Conservation (phyloP, 345 rosid species). For the Euphorbia peplus region DNA sequence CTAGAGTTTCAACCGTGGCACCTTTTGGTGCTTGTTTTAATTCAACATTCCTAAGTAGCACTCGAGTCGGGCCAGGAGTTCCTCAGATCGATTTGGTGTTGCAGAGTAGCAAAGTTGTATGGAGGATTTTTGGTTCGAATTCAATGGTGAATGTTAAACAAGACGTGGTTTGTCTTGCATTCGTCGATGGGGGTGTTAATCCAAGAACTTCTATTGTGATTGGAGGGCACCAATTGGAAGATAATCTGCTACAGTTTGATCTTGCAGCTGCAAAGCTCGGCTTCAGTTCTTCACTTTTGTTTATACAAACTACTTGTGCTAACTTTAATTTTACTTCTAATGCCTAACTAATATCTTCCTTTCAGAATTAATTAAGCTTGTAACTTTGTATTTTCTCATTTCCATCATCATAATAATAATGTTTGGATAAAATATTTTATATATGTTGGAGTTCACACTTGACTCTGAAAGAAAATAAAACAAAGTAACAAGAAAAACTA, state of each 20-base stretch:
- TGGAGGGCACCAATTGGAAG: constrained; percentile 27
- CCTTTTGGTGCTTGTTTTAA: constrained; percentile 17
- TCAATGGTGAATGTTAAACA: background rate
- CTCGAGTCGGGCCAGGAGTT: background rate
- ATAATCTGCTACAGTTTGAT: constrained; percentile 33
- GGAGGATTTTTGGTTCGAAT: constrained; percentile 12
- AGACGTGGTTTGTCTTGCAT: background rate
- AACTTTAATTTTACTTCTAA: constrained; percentile 3
- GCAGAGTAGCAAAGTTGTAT: background rate
- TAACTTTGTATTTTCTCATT: constrained; percentile 1
- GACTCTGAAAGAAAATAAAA: no score
- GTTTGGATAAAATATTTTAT: no score
- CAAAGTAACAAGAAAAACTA: no score
- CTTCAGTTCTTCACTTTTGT: constrained; percentile 16
- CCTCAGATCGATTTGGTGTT: constrained; percentile 15
- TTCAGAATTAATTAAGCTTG: no score
- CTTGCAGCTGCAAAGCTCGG: constrained; percentile 28
- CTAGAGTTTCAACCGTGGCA: background rate
- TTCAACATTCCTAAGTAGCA: background rate
- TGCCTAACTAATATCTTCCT: background rate
- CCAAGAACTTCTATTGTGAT: constrained; percentile 19
- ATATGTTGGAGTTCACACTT: no score
- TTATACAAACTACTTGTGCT: constrained; percentile 7
- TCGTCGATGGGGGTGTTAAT: constrained; percentile 21
- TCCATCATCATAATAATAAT: no score